Evolutionary conservation across 352 stramenopile species (phyloP).

Genomic region (Globisporangium nodosum): DNA sequence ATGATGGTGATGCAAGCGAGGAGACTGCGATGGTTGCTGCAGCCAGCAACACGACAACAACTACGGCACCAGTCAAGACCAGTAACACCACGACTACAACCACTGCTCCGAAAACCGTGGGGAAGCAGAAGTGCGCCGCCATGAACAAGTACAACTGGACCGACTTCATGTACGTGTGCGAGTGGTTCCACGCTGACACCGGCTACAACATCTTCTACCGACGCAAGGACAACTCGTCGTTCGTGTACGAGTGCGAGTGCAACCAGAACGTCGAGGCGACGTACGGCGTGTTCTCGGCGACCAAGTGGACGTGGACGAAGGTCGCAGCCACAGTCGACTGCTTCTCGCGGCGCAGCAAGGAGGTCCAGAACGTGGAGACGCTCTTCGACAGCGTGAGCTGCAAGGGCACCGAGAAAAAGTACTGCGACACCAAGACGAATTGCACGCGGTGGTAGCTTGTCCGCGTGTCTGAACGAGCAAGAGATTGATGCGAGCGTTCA

Average conservation of each 20-base stretch:
- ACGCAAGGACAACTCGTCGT: neutral
- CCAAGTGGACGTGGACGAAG: neutral
- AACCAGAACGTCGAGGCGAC: neutral
- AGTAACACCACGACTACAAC: neutral
- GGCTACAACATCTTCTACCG: neutral
- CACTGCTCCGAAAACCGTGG: neutral
- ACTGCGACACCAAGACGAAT: neutral
- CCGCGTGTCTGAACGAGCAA: too few species aligned
- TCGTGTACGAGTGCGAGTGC: neutral
- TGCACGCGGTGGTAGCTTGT: neutral
- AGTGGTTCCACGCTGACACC: neutral
- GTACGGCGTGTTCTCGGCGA: neutral
- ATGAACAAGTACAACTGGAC: neutral
- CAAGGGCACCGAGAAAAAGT: neutral
- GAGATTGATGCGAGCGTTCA: too few species aligned
- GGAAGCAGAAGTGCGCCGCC: neutral
- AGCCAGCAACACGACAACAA: neutral
- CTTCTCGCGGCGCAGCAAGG: neutral
- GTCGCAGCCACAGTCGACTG: neutral
- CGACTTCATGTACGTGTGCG: neutral
- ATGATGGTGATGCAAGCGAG: too few species aligned
- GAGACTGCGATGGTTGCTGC: too few species aligned
- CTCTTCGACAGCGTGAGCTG: neutral
- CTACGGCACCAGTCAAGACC: neutral
- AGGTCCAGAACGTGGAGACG: neutral